Base-by-base conservation (phyloP, 352 stramenopile genomes). In the Saprolegnia parasitica region DNA sequence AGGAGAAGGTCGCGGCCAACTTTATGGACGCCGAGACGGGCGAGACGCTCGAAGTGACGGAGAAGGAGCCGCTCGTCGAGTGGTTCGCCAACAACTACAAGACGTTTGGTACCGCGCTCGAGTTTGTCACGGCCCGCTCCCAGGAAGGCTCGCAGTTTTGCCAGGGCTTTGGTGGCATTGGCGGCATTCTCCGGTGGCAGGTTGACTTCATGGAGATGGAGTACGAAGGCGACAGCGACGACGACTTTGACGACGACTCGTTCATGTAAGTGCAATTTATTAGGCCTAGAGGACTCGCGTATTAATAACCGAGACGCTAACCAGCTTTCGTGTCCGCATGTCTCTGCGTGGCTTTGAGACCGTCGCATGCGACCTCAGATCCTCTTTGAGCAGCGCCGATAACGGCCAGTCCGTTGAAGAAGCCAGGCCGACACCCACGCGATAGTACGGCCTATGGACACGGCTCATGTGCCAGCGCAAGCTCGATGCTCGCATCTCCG, bases 31-130 rank as follows among this genome's bases (percentile, higher is more conserved):
- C 81, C 0, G 94, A 97, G 6, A 99, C 89, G 8, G 95, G 96
- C 21, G 90, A 95, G 6, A 98, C 99, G 78, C 81, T 99, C 16
- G 98, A 99, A 78, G 96, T 97, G 6, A 76, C 98, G 20, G 96
- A 99, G 71, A 98, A 98, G 76, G 77, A 95, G 71, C 80, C 90
- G n/a, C 82, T 99, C 18, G 95, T 99, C 13, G 98, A 99, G 78
- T 99, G 97, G 97, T 96, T 99, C 66, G 97, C 98, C 23, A 98
- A 99, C 80, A 98, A 99, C 81, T 99, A 99, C 87, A 99, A 99
- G 79, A 84, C 96, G 62, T 99, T 98, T 78, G 98, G 98, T 74
- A 98, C 96, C 61, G 93, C 88, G 61, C 85, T 99, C 42, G 97
- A 99, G 85, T 99, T 99, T 78, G 92, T 99, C 68, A 99, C 97